Evolutionary conservation across 2,329 filamentous ascomycete genomes (phyloP).

Genomic region (Aspergillus tubingensis): DNA sequence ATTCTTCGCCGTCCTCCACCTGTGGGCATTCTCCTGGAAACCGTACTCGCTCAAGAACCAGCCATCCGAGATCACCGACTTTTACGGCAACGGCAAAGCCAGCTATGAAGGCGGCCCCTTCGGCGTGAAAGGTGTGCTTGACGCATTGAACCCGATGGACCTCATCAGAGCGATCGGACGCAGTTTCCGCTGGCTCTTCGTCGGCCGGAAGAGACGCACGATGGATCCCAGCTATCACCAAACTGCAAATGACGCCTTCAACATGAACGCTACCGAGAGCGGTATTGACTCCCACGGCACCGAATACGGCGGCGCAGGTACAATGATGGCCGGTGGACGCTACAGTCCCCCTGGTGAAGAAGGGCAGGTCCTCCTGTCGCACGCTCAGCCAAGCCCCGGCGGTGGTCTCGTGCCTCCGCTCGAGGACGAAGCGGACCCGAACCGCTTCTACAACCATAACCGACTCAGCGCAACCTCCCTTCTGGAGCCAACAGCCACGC

Average conservation of each 20-base stretch:
- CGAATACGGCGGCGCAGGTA: constrained; percentile 30
- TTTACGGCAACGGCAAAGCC: constrained; percentile 48
- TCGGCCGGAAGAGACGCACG: constrained; percentile 61
- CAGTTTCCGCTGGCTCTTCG: constrained; percentile 77
- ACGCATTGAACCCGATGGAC: constrained; percentile 81
- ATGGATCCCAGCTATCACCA: constrained; percentile 44
- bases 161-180: constrained; percentile 77
- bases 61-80: constrained; percentile 45
- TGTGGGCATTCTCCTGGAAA: constrained; percentile 79
- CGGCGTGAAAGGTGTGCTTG: constrained; percentile 65
- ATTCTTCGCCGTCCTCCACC: constrained; percentile 72
- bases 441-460: constrained; percentile 16
- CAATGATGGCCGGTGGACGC: constrained; percentile 23
- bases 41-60: constrained; percentile 64
- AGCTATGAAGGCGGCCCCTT: constrained; percentile 65
- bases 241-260: constrained; percentile 23
- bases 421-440: constrained; percentile 20
- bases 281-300: constrained; percentile 22
- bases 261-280: constrained; percentile 27
- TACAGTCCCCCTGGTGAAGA: constrained; percentile 35
- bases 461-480: constrained; percentile 16
- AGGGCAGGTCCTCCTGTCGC: constrained; percentile 40
- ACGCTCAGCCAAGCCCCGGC: constrained; percentile 38
- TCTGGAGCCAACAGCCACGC: constrained; percentile 14
- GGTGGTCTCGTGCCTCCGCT: constrained; percentile 19